Percentiles rank a stretch among this genome's conserved stretches.
Conservation (phyloP, 2,329 filamentous ascomycete species). For the Paramyrothecium sp. region DNA sequence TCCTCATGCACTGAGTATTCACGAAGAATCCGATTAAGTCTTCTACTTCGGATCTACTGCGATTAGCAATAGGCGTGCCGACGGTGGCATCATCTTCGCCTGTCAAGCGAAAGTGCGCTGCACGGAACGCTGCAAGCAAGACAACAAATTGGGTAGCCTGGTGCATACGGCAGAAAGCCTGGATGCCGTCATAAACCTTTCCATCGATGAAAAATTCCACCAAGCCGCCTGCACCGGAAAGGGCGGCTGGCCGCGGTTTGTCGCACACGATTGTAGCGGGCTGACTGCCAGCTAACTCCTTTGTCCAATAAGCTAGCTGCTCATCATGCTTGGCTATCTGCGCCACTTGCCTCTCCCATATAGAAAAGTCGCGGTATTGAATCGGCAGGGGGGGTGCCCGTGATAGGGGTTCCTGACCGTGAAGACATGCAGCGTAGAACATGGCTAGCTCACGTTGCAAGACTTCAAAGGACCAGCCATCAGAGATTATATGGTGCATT, state of each 20-base stretch:
- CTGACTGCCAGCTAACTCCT: conserved; percentile 6
- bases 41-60: conserved; percentile 7
- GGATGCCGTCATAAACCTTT: not conserved
- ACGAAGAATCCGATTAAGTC: conserved; percentile 15
- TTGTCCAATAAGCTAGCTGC: conserved; percentile 15
- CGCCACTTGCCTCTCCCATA: conserved; percentile 12
- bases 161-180: conserved; percentile 6
- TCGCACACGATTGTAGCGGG: conserved; percentile 7
- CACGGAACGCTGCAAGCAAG: conserved; percentile 8
- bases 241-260: not conserved
- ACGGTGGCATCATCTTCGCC: conserved; percentile 9
- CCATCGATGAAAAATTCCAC: conserved; percentile 5
- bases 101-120: conserved; percentile 13
- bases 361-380: conserved; percentile 16
- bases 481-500: conserved; percentile 13
- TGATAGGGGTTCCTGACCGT: conserved; percentile 6
- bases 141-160: too few relatives aligned
- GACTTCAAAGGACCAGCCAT: conserved; percentile 15
- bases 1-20: conserved; percentile 13
- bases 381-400: conserved; percentile 11
- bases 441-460: conserved; percentile 7
- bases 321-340: conserved; percentile 5
- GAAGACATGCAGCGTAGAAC: conserved; percentile 1
- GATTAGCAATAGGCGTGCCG: conserved; percentile 10
- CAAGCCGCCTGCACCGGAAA: not conserved